Evolutionary conservation across 352 stramenopile genomes (phyloP).

Genomic region (Hyaloperonospora brassicae): DNA sequence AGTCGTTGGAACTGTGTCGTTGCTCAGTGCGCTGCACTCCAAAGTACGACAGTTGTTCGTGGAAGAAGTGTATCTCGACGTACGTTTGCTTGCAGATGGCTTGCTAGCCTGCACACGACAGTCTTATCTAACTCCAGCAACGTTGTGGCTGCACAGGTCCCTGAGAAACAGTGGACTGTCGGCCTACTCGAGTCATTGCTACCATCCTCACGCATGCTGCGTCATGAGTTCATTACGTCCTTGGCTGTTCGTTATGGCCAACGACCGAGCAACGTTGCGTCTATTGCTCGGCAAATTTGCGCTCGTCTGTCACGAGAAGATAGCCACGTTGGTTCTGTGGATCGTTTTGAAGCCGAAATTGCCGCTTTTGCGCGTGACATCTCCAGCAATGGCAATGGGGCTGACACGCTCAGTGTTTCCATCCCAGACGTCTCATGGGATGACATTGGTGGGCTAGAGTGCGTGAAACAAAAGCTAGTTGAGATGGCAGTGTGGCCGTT

Average conservation of each 20-base stretch:
- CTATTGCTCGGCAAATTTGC: slow-evolving; percentile 42
- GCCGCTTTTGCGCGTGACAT: slow-evolving; percentile 39
- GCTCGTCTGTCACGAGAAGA: slow-evolving; percentile 9
- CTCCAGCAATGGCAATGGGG: slow-evolving; percentile 27
- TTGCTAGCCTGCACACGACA: neutral
- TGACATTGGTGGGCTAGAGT: slow-evolving; percentile 63
- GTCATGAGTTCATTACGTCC: slow-evolving; percentile 42
- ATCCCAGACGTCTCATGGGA: slow-evolving; percentile 61
- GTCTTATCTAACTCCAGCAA: neutral
- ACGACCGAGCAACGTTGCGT: slow-evolving; percentile 57
- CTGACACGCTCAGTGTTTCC: slow-evolving; percentile 32
- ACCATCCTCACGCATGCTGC: slow-evolving; percentile 24
- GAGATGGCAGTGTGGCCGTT: slow-evolving; percentile 86
- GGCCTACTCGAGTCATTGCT: slow-evolving; percentile 39
- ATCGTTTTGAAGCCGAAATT: slow-evolving; percentile 35
- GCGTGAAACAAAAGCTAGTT: slow-evolving; percentile 65
- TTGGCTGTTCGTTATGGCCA: slow-evolving; percentile 72
- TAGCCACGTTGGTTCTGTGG: slow-evolving; percentile 4
- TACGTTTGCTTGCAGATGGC: slow-evolving; percentile 17
- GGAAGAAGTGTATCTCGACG: slow-evolving; percentile 65
- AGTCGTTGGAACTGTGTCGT: slow-evolving; percentile 59
- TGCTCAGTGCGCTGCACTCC: slow-evolving; percentile 40
- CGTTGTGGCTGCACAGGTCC: slow-evolving; percentile 30
- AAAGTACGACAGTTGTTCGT: slow-evolving; percentile 71
- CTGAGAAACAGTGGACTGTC: slow-evolving; percentile 49